A percentile compares a stretch with the other conserved stretches of the same genome.
Evolutionary conservation across 805 yeast genomes (phyloP).

Genomic region (Wickerhamomyces sydowiorum): DNA sequence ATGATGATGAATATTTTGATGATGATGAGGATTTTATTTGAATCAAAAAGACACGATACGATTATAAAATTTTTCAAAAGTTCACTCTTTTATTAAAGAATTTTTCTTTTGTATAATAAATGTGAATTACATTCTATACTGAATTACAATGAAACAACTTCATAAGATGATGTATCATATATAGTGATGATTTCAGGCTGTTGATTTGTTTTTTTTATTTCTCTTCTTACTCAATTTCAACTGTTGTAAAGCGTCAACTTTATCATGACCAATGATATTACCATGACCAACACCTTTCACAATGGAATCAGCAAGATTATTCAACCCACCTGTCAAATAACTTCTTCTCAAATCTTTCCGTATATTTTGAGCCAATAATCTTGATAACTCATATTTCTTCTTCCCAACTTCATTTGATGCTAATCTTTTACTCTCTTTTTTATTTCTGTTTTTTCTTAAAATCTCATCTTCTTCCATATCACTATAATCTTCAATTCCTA

Average conservation of each 20-base stretch:
- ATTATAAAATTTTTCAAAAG: too few species aligned
- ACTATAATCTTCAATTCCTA: constrained; percentile 68
- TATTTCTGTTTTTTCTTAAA: constrained; percentile 55
- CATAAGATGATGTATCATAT: neutral
- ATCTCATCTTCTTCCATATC: constrained; percentile 71
- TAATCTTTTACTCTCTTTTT: constrained; percentile 46
- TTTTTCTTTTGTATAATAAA: too few species aligned
- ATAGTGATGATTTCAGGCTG: neutral
- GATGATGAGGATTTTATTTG: constrained; percentile 34
- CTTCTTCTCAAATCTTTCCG: constrained; percentile 62
- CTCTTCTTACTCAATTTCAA: constrained; percentile 26
- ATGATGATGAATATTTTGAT: constrained; percentile 83
- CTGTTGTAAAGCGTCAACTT: constrained; percentile 62
- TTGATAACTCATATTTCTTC: constrained; percentile 46
- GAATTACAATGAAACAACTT: neutral
- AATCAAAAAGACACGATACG: constrained; percentile 1
- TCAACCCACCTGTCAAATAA: constrained; percentile 74
- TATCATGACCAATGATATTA: constrained; percentile 63
- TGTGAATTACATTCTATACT: too few species aligned
- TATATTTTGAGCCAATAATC: constrained; percentile 45
- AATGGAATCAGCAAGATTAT: constrained; percentile 72
- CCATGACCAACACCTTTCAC: constrained; percentile 62
- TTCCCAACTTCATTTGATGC: constrained; percentile 42
- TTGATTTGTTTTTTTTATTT: constrained; percentile 8
- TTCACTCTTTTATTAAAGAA: neutral